A percentile compares a stretch with the other conserved stretches of the same genome.
These are phyloP conservation scores for Termitomyces sp. DNA, from an alignment of 768 basidiomycete species.

Conservation along the genomic window DNA sequence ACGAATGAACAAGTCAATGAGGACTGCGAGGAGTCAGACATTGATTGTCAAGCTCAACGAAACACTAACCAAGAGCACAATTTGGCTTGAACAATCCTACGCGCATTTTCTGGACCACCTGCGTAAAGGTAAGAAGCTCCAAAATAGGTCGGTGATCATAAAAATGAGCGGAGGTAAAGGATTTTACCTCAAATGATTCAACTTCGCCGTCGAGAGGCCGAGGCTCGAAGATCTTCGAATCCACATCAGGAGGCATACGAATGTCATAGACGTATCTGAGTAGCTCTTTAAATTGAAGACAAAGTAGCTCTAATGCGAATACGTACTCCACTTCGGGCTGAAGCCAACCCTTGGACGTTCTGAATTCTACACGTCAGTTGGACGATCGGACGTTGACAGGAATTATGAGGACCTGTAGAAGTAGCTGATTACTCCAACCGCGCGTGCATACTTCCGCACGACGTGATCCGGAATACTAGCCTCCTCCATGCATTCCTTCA, in stretches of 20 bases:
- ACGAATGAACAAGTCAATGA: conserved; percentile 87
- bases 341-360: conserved; percentile 67
- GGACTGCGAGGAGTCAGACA: conserved; percentile 39
- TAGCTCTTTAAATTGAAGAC: not conserved
- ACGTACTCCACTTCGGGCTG: conserved; percentile 83
- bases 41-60: not conserved
- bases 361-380: conserved; percentile 15
- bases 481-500: conserved; percentile 94
- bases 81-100: conserved; percentile 86
- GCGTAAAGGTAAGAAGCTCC: conserved; percentile 64
- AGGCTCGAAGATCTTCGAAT: conserved; percentile 51
- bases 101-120: conserved; percentile 60
- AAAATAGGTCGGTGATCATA: not conserved
- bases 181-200: conserved; percentile 77
- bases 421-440: conserved; percentile 75
- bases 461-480: conserved; percentile 72
- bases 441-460: conserved; percentile 50
- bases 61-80: conserved; percentile 68
- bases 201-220: conserved; percentile 89
- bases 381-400: not conserved
- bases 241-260: conserved; percentile 47
- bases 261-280: conserved; percentile 82
- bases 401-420: conserved; percentile 51
- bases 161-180: not conserved
- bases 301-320: not conserved